These are phyloP conservation scores for Ceratocystis variospora DNA, from an alignment of 2,329 filamentous ascomycete species.

Conservation along the genomic window DNA sequence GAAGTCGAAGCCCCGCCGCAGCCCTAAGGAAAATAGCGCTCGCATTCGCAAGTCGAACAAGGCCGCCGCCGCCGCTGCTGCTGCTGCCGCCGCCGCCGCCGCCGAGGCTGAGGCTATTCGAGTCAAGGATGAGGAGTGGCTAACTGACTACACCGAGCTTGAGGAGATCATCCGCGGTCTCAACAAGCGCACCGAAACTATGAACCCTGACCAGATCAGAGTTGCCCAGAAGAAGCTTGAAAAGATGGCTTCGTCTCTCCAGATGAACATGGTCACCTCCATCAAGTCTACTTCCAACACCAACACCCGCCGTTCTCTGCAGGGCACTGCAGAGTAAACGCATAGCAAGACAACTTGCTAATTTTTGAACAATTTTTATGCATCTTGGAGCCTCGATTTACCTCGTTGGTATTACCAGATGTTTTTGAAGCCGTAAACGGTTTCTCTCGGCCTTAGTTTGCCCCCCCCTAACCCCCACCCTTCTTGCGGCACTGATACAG, in stretches of 20 bases:
- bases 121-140: constrained; percentile 33
- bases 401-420: constrained; percentile 2
- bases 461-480: too few relatives aligned
- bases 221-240: constrained; percentile 37
- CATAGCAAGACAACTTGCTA: not conserved
- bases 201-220: constrained; percentile 40
- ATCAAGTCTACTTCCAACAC: constrained; percentile 19
- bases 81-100: constrained; percentile 18
- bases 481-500: not conserved
- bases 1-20: constrained; percentile 20
- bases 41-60: constrained; percentile 18
- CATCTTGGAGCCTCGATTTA: constrained; percentile 4
- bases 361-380: constrained; percentile 10
- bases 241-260: constrained; percentile 38
- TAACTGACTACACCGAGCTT: constrained; percentile 49
- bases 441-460: not conserved
- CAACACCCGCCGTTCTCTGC: constrained; percentile 16
- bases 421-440: not conserved
- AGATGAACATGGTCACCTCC: constrained; percentile 22
- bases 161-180: constrained; percentile 43
- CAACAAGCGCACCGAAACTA: constrained; percentile 36
- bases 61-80: constrained; percentile 20
- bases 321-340: not conserved
- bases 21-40: constrained; percentile 4
- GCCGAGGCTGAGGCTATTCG: constrained; percentile 21